Conservation (phyloP, 768 basidiomycete species). For the Lyophyllum atratum region DNA sequence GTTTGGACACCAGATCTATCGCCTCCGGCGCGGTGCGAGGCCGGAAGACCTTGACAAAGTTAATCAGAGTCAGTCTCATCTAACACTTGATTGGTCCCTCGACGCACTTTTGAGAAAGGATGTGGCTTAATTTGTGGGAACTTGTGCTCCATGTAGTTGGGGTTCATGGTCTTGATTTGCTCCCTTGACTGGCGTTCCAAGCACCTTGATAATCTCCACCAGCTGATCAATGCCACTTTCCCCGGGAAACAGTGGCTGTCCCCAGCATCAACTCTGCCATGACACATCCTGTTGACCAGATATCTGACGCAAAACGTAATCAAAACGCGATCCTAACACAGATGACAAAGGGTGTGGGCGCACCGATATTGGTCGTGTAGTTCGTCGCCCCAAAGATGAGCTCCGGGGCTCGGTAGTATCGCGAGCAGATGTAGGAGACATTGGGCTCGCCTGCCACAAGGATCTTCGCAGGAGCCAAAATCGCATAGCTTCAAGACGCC, state of each 20-base stretch:
- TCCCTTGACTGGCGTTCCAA: constrained; percentile 97
- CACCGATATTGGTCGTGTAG: constrained; percentile 99
- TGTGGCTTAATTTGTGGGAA: constrained; percentile 99
- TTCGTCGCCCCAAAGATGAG: constrained; percentile 99
- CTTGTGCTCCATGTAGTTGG: constrained; percentile 99
- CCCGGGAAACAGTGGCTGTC: constrained; percentile 98
- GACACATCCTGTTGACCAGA: constrained; percentile 99
- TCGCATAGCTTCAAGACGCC: constrained; percentile 98
- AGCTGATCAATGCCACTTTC: constrained; percentile 99
- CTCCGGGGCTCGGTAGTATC: constrained; percentile 99
- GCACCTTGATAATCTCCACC: constrained; percentile 99
- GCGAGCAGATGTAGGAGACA: constrained; percentile 99
- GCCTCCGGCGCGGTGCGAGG: constrained; percentile 96
- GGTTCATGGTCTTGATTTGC: constrained; percentile 99
- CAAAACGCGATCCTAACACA: not conserved
- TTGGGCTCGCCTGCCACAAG: constrained; percentile 97
- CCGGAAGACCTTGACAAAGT: constrained; percentile 79
- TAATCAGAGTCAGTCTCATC: constrained; percentile 13
- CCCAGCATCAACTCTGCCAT: constrained; percentile 99
- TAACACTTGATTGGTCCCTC: not conserved
- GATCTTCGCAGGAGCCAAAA: constrained; percentile 99
- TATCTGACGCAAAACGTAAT: constrained; percentile 54
- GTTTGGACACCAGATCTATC: constrained; percentile 91
- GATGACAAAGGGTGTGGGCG: constrained; percentile 28
- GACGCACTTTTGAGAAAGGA: constrained; percentile 89